These are phyloP conservation scores for Lentinula raphanica DNA, from an alignment of 768 basidiomycete species.

Conservation along the genomic window DNA sequence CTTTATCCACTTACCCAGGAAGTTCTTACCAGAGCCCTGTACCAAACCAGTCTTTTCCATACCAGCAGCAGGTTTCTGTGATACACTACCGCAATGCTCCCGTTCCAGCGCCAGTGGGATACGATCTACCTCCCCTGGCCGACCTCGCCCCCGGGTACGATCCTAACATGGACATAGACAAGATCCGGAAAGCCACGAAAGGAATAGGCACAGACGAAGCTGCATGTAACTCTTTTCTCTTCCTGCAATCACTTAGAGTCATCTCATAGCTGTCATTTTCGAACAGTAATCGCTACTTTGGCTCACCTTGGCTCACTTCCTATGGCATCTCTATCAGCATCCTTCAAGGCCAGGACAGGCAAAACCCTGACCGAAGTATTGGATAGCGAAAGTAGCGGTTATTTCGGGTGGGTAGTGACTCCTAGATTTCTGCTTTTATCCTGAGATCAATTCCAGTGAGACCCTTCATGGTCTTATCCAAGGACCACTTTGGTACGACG, in stretches of 20 bases:
- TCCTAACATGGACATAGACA: conserved; percentile 4
- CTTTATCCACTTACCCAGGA: conserved; percentile 1
- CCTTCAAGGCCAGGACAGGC: conserved; percentile 5
- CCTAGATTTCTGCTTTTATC: neutral
- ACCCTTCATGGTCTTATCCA: neutral
- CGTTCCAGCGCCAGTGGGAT: neutral
- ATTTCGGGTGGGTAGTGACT: neutral
- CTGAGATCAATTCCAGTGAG: neutral
- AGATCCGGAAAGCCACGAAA: conserved; percentile 7
- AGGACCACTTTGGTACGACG: conserved; percentile 8
- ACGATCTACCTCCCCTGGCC: neutral
- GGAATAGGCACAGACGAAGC: conserved; percentile 8
- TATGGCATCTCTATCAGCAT: neutral
- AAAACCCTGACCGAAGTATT: conserved; percentile 1
- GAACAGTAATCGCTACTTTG: neutral
- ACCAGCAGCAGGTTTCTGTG: neutral
- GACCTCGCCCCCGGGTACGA: conserved; percentile 5
- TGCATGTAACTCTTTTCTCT: neutral
- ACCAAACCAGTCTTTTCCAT: neutral
- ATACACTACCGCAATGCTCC: neutral
- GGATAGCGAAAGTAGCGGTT: conserved; percentile 1
- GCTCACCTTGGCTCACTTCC: conserved; percentile 2
- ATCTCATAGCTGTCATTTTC: neutral
- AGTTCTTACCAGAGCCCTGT: neutral
- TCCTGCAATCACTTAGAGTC: neutral